Base-by-base conservation (phyloP, 371 early-diverging fungal species). In the Lichtheimia ornata region DNA sequence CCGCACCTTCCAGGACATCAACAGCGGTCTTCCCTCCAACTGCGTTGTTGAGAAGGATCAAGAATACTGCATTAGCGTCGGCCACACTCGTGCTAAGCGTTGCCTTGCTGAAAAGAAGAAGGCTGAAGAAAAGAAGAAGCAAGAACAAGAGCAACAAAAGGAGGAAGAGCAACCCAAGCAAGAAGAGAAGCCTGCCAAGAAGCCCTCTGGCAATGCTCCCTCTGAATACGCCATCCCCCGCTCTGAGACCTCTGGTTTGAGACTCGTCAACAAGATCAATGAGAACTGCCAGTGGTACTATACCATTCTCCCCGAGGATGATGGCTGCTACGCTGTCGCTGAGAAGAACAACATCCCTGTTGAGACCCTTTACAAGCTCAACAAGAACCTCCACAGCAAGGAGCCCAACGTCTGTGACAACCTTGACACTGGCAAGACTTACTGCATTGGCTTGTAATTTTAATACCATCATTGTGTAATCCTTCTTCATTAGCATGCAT, bases 351-450 rank as follows among this genome's bases (percentile, higher is more conserved):
- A 54, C 40, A 59, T 69, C 51, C 11, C 58, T 41, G 41, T 41
- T 28, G 53, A 60, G 3, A 6, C 52, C 3, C 56, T 69, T 51
- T 69, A 69, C 62, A 5, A 2, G 11, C 24, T 52, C 44, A 69
- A 69, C 64, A 47, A 55, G 28, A 64, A 64, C 51, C 64, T 69
- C 17, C 69, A 69, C 60, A 56, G 64, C 50, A 47, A 50, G 17
- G 69, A 59, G n/a, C 57, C 51, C 50, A 59, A 69, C 59, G 25
- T 50, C 25, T 69, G 69, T 43, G 69, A 69, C 59, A 69, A 69
- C 62, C 59, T 69, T 30, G 69, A 69, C 56, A 58, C 51, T 51
- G 69, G 69, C 64, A 69, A 69, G 69, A 56, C 69, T 44, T 69
- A 69, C 64, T 69, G 69, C 41, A 64, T 69, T 49, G 54, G 61